A percentile compares a stretch with the other conserved stretches of the same genome.
These are phyloP conservation scores for Cyclospora cayetanensis DNA, from an alignment of 169 alveolate genomes.

Conservation along the genomic window DNA sequence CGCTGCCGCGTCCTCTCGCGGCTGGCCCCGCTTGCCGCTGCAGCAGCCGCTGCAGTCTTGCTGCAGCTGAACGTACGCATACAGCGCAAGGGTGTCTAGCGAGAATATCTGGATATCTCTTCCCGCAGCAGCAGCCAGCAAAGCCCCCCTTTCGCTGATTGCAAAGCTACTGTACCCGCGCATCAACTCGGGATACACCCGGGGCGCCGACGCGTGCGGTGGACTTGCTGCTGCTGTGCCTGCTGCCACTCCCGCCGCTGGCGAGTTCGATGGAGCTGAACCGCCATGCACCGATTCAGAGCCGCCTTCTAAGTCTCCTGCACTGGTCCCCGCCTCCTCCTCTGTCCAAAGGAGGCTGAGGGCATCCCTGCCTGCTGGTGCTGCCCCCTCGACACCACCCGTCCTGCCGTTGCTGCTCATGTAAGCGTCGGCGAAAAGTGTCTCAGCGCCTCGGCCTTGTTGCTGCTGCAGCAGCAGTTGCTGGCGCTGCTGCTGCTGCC, in stretches of 20 bases:
- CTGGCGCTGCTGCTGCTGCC: not conserved
- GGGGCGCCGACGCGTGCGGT: not conserved
- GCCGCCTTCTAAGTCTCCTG: too few relatives aligned
- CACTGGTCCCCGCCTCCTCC: conserved; percentile 15
- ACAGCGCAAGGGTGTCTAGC: not conserved
- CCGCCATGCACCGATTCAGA: too few relatives aligned
- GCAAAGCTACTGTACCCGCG: conserved; percentile 10
- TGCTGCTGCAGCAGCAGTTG: conserved; percentile 13
- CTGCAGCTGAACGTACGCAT: conserved; percentile 5
- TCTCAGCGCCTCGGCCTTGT: not conserved
- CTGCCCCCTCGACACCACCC: not conserved
- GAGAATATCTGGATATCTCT: not conserved
- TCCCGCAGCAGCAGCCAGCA: conserved; percentile 40
- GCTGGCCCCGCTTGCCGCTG: conserved; percentile 30
- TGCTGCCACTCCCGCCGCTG: not conserved
- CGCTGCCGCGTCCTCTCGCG: not conserved
- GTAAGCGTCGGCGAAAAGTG: conserved; percentile 7
- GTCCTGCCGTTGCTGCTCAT: not conserved
- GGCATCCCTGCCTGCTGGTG: too few relatives aligned
- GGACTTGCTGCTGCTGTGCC: not conserved
- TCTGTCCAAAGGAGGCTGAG: too few relatives aligned
- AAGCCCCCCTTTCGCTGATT: not conserved
- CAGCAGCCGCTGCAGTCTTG: conserved; percentile 12
- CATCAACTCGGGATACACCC: not conserved
- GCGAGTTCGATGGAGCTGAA: not conserved